Evolutionary conservation across 768 basidiomycete species (phyloP).

Genomic region (Leucocoprinus sp.): DNA sequence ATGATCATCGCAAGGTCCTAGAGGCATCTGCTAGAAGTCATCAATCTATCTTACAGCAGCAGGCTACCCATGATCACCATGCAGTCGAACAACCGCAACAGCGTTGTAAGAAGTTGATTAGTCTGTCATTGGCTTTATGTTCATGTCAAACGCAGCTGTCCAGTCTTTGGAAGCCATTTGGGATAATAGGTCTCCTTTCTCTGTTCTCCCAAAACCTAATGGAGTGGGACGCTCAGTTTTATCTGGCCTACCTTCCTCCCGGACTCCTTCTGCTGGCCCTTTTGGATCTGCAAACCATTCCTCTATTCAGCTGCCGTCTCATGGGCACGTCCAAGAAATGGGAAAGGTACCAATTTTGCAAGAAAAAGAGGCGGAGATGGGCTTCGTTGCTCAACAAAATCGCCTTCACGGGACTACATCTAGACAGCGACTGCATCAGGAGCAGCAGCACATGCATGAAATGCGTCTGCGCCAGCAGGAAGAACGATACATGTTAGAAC

Average conservation of each 20-base stretch:
- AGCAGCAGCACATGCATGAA: constrained; percentile 20
- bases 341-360: constrained; percentile 50
- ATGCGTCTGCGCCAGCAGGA: constrained; percentile 25
- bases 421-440: constrained; percentile 12
- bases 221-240: constrained; percentile 33
- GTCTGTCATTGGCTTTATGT: no score
- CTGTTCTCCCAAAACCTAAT: constrained; percentile 50
- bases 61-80: constrained; percentile 14
- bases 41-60: constrained; percentile 17
- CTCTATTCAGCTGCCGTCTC: constrained; percentile 26
- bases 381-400: constrained; percentile 43
- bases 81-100: background rate
- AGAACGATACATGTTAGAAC: constrained; percentile 8
- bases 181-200: constrained; percentile 75
- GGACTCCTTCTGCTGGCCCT: constrained; percentile 20
- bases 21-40: constrained; percentile 18
- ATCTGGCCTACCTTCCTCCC: constrained; percentile 10
- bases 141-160: no score
- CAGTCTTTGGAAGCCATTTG: constrained; percentile 69
- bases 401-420: constrained; percentile 10
- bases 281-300: constrained; percentile 22
- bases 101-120: constrained; percentile 1
- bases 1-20: constrained; percentile 12
- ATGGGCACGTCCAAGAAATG: constrained; percentile 23
- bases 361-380: constrained; percentile 83